These are phyloP conservation scores for Sporothrix euskadiensis DNA, from an alignment of 2,329 filamentous ascomycete species.

Conservation along the genomic window DNA sequence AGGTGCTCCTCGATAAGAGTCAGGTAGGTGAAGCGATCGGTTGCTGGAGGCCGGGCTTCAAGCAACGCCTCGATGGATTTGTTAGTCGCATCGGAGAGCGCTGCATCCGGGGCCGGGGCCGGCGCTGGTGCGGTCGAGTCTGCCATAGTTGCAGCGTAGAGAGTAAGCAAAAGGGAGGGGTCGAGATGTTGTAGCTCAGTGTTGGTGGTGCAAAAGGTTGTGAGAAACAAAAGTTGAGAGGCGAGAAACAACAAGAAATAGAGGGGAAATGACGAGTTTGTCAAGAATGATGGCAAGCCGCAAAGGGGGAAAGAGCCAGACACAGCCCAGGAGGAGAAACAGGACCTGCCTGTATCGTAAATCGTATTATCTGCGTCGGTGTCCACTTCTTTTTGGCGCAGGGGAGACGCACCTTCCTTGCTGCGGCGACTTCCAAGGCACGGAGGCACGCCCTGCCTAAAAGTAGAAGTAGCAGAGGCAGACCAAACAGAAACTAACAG, in stretches of 20 bases:
- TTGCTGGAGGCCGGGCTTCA: conserved; percentile 53
- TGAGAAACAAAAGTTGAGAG: neutral
- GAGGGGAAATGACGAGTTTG: neutral
- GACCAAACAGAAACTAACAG: neutral
- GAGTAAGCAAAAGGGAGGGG: neutral
- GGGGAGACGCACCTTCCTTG: conserved; percentile 8
- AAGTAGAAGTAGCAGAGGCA: neutral
- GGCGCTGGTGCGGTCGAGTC: conserved; percentile 17
- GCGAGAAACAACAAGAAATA: neutral
- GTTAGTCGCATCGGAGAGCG: conserved; percentile 37
- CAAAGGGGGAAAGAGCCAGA: neutral
- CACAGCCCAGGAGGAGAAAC: neutral
- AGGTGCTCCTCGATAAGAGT: conserved; percentile 76
- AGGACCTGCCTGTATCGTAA: neutral
- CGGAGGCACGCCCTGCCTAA: conserved; percentile 9
- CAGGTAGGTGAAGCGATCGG: conserved; percentile 73
- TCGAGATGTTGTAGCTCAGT: neutral
- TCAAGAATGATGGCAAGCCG: neutral
- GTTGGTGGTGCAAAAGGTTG: neutral
- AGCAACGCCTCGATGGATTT: conserved; percentile 49
- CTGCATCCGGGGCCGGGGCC: conserved; percentile 16
- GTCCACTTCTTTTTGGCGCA: conserved; percentile 7
- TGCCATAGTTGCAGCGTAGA: conserved; percentile 1
- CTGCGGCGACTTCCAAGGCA: conserved; percentile 25
- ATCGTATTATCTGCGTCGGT: conserved; percentile 9